Conservation (phyloP, 1,284 basidiomycete genomes). For the Puccinia novopanici region DNA sequence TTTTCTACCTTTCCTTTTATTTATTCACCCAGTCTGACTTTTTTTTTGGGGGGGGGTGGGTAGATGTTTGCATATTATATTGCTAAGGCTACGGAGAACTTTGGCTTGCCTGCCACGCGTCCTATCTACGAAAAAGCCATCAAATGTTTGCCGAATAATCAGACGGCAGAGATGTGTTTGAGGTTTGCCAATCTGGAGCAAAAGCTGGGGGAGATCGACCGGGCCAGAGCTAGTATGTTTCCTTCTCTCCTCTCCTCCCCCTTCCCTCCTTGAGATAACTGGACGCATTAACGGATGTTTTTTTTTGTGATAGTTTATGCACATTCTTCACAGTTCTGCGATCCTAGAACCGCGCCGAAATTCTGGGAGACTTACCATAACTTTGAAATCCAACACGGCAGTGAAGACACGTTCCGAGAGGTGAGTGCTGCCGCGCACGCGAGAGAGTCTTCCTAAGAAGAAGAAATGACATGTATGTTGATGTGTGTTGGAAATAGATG, state of each 20-base stretch:
- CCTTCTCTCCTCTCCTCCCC: neutral
- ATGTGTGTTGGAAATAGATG: conserved; percentile 32
- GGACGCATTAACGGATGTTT: neutral
- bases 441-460: too few relatives aligned
- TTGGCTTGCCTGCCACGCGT: conserved; percentile 90
- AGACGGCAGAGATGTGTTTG: conserved; percentile 96
- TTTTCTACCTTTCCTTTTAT: neutral
- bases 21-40: neutral
- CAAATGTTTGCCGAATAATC: conserved; percentile 83
- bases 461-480: conserved; percentile 51
- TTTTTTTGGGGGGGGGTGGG: neutral
- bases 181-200: conserved; percentile 94
- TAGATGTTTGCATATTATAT: conserved; percentile 97
- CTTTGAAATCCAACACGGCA: conserved; percentile 38
- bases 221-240: conserved; percentile 72
- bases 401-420: conserved; percentile 26
- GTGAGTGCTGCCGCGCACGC: neutral
- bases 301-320: conserved; percentile 69
- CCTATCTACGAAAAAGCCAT: conserved; percentile 97
- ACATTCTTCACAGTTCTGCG: conserved; percentile 97
- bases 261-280: neutral
- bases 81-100: conserved; percentile 92
- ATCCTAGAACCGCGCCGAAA: conserved; percentile 69
- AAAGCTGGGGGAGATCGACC: conserved; percentile 97
- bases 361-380: conserved; percentile 47